Conservation (phyloP, 2,329 filamentous ascomycete genomes). For the Xylariaceae sp. region DNA sequence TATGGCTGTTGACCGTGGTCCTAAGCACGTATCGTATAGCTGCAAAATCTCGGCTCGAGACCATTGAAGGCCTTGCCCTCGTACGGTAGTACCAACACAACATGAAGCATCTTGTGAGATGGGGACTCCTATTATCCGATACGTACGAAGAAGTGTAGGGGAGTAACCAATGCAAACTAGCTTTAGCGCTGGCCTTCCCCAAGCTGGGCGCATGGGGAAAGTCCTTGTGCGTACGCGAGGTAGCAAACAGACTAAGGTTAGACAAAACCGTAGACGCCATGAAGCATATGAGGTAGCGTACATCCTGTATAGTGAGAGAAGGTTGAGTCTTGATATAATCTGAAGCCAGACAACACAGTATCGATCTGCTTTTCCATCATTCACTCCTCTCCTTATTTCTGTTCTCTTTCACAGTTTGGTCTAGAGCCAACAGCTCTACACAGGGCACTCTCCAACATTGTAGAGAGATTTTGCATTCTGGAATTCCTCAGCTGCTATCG, state of each 20-base stretch:
- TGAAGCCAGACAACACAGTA: no score
- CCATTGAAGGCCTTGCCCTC: no score
- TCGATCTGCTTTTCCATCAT: no score
- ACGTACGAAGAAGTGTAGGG: conserved; percentile 2
- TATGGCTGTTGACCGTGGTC: background rate
- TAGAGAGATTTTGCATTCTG: background rate
- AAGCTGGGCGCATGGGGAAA: conserved; percentile 15
- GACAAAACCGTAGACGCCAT: background rate
- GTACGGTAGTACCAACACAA: no score
- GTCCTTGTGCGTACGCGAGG: background rate
- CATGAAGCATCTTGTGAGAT: background rate
- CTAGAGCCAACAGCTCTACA: no score
- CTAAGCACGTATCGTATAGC: background rate
- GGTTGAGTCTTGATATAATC: no score
- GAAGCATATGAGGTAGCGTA: no score
- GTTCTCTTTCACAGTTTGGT: no score
- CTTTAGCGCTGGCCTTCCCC: conserved; percentile 3
- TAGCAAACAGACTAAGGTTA: background rate
- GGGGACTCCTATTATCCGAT: background rate
- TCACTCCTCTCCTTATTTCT: no score
- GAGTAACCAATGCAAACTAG: conserved; percentile 3
- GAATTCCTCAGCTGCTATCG: background rate
- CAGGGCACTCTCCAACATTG: background rate
- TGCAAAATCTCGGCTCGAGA: no score
- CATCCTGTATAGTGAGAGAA: no score